Base-by-base conservation (phyloP, 306 rosid species). In the Rosa multiflora region DNA sequence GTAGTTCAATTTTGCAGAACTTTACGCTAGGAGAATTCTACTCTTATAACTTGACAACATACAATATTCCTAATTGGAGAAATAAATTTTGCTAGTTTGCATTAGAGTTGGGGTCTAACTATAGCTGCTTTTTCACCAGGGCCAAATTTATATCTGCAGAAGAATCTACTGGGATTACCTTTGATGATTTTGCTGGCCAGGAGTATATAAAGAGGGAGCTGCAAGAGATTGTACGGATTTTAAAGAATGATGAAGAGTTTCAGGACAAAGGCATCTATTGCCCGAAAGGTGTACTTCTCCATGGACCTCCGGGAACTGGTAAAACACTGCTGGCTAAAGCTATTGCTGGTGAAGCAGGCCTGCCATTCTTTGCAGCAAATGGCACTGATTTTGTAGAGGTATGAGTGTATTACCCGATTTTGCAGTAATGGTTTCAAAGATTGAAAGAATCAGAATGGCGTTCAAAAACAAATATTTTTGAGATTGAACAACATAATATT, bases 361-460 rank as follows among this genome's bases (percentile, higher is more conserved):
- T 92, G 82, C 99, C 99, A 14, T 94, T 92, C 79, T 94, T 94
- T 85, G 99, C 99, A 72, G 97, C 94, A 75, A 94, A 88, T 83
- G 99, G 99, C 88, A 94, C 99, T 10, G 99, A 92, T 80, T 94
- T 94, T 85, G 99, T 94, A 73, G 99, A 94, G 99, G 99, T 94
- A 77, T 77, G 58, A 55, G 26, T 18, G 61, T 20, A 55, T 55
- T 82, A 76, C 79, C 80, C 67, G 66, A 81, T 85, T 77, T 85
- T 67, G 47, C 23, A 80, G 77, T 73, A 39, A 73, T n/a, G 72
- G 63, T 85, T 37, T 61, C 51, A 44, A 75, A 67, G 58, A 32
- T 40, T 23, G 63, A 78, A 67, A 48, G 49, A 59, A 9, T n/a
- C 5, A 14, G 7, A 43, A 74, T 39, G 39, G 48, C 46, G 1